These are phyloP conservation scores for Purpureocillium lavendulum DNA, from an alignment of 2,329 filamentous ascomycete species.

Conservation along the genomic window DNA sequence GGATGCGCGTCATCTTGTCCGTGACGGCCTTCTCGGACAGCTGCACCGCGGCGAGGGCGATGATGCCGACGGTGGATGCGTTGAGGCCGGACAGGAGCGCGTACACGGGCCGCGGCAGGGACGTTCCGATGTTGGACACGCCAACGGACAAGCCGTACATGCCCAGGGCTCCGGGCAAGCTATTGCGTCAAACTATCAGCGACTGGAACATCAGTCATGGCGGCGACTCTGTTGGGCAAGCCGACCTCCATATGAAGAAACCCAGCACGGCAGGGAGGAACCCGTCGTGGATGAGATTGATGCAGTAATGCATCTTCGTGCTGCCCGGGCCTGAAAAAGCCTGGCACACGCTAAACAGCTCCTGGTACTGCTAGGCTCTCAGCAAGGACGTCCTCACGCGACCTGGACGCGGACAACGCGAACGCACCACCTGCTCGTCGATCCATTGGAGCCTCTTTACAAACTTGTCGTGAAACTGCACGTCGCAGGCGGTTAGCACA, in stretches of 20 bases:
- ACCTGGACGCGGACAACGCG: too few relatives aligned
- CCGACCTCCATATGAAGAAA: conserved; percentile 56
- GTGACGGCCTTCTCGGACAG: conserved; percentile 60
- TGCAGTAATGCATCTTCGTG: conserved; percentile 65
- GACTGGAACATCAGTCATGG: too few relatives aligned
- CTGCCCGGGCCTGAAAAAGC: conserved; percentile 58
- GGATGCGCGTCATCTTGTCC: conserved; percentile 50
- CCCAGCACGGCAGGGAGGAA: conserved; percentile 46
- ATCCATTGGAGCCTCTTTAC: conserved; percentile 55
- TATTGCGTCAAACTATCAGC: conserved; percentile 1
- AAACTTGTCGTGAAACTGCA: conserved; percentile 49
- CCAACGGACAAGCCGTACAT: conserved; percentile 63
- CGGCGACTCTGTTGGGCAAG: too few relatives aligned
- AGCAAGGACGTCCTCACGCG: too few relatives aligned
- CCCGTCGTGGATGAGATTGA: conserved; percentile 56
- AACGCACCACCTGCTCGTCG: conserved; percentile 55
- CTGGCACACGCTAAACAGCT: conserved; percentile 63
- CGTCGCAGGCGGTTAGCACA: too few relatives aligned
- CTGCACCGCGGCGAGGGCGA: conserved; percentile 61
- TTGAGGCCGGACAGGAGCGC: conserved; percentile 65
- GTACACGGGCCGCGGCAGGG: conserved; percentile 54
- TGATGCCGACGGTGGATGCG: conserved; percentile 62
- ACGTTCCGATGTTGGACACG: conserved; percentile 49
- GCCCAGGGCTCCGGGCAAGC: conserved; percentile 58
- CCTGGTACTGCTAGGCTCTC: conserved; percentile 47